Percentiles rank a stretch among this genome's conserved stretches.
Conservation (phyloP, 2,329 filamentous ascomycete genomes). For the Teratosphaeria pseudoeucalypti region DNA sequence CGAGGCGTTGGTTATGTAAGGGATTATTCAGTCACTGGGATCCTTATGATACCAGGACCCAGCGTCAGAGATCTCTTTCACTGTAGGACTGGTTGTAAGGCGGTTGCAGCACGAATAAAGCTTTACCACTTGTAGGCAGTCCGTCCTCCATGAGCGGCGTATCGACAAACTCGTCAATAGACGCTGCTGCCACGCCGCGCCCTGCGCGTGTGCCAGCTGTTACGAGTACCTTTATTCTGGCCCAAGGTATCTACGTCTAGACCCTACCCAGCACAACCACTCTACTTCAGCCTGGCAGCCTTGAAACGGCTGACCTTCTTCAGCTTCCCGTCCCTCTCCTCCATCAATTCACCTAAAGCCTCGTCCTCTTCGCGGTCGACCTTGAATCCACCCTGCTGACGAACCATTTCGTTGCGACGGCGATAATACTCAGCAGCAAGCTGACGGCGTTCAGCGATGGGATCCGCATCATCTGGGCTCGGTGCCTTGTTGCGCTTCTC, state of each 20-base stretch:
- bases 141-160: not conserved
- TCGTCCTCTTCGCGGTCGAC: conserved; percentile 46
- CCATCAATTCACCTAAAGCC: conserved; percentile 54
- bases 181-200: not conserved
- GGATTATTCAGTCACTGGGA: conserved; percentile 7
- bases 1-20: conserved; percentile 2
- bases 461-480: conserved; percentile 41
- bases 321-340: conserved; percentile 28
- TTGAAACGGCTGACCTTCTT: conserved; percentile 30
- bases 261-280: not conserved
- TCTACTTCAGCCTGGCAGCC: conserved; percentile 23
- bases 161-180: not conserved
- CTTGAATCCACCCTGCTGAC: conserved; percentile 72
- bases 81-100: conserved; percentile 11
- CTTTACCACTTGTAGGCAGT: conserved; percentile 8
- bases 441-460: conserved; percentile 62
- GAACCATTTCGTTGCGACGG: conserved; percentile 71
- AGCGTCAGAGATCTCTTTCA: conserved; percentile 12
- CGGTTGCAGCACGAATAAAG: conserved; percentile 4
- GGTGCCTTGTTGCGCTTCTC: conserved; percentile 9
- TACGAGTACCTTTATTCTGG: not conserved
- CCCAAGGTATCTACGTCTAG: not conserved
- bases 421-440: conserved; percentile 75
- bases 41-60: conserved; percentile 1
- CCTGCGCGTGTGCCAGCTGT: not conserved